These are phyloP conservation scores for Boechera stricta DNA, from an alignment of 345 rosid genomes.

Conservation along the genomic window DNA sequence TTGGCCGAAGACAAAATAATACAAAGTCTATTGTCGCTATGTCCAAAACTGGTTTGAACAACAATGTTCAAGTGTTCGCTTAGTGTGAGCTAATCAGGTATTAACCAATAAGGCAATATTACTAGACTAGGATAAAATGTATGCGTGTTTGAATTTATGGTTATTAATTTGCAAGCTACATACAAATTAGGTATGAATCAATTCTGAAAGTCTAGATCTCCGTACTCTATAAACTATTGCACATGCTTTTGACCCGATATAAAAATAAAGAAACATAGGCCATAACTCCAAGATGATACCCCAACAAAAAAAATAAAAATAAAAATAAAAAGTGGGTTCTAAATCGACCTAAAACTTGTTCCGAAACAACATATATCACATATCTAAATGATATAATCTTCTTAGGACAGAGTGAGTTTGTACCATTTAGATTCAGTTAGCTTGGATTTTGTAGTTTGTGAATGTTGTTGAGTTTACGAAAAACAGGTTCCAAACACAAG, in stretches of 20 bases:
- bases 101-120: slow-evolving; percentile 4
- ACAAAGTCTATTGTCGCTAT: slow-evolving; percentile 20
- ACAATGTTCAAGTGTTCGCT: slow-evolving; percentile 11
- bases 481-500: slow-evolving; percentile 45
- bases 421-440: slow-evolving; percentile 41
- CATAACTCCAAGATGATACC: slow-evolving; percentile 25
- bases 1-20: slow-evolving; percentile 16
- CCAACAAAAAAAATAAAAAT: too few species aligned
- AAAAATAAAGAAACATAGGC: slow-evolving; percentile 13
- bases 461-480: slow-evolving; percentile 44
- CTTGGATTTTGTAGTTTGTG: slow-evolving; percentile 36
- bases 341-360: slow-evolving; percentile 32
- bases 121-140: background rate
- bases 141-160: slow-evolving; percentile 12
- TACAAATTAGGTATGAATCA: slow-evolving; percentile 23
- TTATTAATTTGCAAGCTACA: slow-evolving; percentile 18
- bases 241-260: slow-evolving; percentile 30
- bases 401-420: slow-evolving; percentile 39
- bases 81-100: slow-evolving; percentile 10
- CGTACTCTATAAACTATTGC: slow-evolving; percentile 19
- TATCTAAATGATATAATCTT: slow-evolving; percentile 20
- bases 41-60: slow-evolving; percentile 2
- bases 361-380: slow-evolving; percentile 14
- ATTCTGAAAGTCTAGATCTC: slow-evolving; percentile 11
- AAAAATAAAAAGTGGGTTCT: slow-evolving; percentile 26